phyloP scores from a whole-genome alignment of 768 basidiomycete genomes.

The Candolleomyces aberdarensis region DNA sequence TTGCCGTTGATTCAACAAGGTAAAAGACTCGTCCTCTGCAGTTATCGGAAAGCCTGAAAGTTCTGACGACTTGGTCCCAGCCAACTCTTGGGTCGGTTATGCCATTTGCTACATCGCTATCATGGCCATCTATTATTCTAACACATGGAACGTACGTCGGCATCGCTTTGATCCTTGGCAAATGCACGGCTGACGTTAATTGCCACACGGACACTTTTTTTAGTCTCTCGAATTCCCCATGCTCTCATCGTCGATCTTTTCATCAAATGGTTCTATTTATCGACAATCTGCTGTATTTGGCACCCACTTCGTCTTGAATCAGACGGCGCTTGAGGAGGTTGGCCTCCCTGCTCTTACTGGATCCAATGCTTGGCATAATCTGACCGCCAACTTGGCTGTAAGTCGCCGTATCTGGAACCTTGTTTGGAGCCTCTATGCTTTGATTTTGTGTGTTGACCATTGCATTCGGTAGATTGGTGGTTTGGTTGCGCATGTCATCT shows the following conservation, averaged over 20 bases:
- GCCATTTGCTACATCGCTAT: constrained; percentile 50
- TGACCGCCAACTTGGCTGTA: constrained; percentile 47
- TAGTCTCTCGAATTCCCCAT: constrained; percentile 57
- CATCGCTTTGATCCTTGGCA: not conserved
- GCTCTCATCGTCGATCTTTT: constrained; percentile 58
- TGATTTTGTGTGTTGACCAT: not conserved
- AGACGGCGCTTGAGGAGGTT: constrained; percentile 49
- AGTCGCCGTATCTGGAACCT: constrained; percentile 5
- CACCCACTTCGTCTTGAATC: constrained; percentile 46
- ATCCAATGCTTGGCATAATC: constrained; percentile 51
- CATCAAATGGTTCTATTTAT: constrained; percentile 52
- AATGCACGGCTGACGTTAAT: not conserved
- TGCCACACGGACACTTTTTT: not conserved
- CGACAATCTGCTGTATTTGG: constrained; percentile 55
- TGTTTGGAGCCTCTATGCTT: not conserved
- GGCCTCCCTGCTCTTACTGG: constrained; percentile 50
- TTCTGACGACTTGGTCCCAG: constrained; percentile 20
- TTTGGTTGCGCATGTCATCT: constrained; percentile 50
- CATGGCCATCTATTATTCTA: constrained; percentile 58
- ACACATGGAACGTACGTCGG: constrained; percentile 52
- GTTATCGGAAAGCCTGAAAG: not conserved
- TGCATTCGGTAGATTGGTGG: constrained; percentile 46
- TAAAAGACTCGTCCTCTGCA: constrained; percentile 12
- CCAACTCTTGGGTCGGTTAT: constrained; percentile 57
- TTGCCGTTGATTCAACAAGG: constrained; percentile 56